Percentiles rank a stretch among this genome's conserved stretches.
Evolutionary conservation across 2,329 filamentous ascomycete species (phyloP).

Genomic region (Rutstroemia sp.): DNA sequence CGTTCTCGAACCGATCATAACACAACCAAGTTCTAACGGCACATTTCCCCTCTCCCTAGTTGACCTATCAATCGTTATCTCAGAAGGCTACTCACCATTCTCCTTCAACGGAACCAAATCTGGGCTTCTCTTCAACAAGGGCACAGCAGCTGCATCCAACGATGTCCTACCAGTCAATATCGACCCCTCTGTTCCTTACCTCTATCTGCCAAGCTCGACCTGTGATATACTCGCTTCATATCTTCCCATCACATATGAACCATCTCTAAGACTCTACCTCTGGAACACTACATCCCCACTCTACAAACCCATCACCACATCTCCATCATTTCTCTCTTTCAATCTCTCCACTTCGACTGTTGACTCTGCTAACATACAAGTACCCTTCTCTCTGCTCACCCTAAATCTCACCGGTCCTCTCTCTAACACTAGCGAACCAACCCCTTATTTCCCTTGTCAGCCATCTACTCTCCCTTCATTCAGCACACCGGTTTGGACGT

Average conservation of each 20-base stretch:
- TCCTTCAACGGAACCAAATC: conserved; percentile 8
- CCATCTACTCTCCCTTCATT: conserved; percentile 12
- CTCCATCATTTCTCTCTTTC: conserved; percentile 32
- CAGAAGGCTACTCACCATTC: conserved; percentile 15
- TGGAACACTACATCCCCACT: conserved; percentile 27
- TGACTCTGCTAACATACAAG: not conserved
- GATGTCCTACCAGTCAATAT: conserved; percentile 14
- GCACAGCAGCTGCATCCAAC: not conserved
- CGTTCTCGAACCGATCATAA: conserved; percentile 10
- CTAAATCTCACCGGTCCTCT: not conserved
- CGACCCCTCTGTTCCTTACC: conserved; percentile 24
- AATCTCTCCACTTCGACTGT: conserved; percentile 23
- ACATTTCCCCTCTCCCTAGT: not conserved
- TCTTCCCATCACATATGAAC: conserved; percentile 28
- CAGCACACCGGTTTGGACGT: not conserved
- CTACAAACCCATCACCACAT: conserved; percentile 28
- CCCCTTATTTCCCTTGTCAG: conserved; percentile 18
- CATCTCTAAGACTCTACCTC: conserved; percentile 27
- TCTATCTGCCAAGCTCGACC: conserved; percentile 30
- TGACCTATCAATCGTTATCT: conserved; percentile 19
- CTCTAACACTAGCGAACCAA: not conserved
- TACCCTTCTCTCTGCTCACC: not conserved
- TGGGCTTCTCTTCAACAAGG: conserved; percentile 10
- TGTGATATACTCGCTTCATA: conserved; percentile 30
- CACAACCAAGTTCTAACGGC: conserved; percentile 8